phyloP scores from a whole-genome alignment of 2,329 filamentous ascomycete species.

The Phyllosticta citriasiana region DNA sequence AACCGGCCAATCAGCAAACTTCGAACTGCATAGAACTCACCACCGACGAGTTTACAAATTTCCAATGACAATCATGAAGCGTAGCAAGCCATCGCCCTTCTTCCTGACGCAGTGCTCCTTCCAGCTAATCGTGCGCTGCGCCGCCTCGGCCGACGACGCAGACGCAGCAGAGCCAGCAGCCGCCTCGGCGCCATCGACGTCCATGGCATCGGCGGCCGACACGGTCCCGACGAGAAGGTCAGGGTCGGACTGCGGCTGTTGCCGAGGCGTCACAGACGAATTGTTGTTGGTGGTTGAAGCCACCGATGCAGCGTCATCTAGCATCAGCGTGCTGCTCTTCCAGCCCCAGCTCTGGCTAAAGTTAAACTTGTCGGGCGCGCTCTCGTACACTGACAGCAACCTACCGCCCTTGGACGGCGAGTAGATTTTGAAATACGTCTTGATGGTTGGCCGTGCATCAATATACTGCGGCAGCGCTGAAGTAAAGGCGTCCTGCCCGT shows the following conservation, averaged over 20 bases:
- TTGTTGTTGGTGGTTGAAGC: conserved; percentile 13
- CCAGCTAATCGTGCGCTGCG: conserved; percentile 14
- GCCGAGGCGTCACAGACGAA: too few relatives aligned
- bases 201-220: not conserved
- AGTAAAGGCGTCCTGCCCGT: not conserved
- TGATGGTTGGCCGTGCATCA: conserved; percentile 46
- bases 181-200: not conserved
- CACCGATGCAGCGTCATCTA: conserved; percentile 39
- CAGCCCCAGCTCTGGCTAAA: conserved; percentile 53
- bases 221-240: not conserved
- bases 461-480: conserved; percentile 41
- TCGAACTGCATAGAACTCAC: not conserved
- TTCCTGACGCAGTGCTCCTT: conserved; percentile 16
- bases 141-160: not conserved
- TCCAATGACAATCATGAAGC: conserved; percentile 52
- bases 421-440: conserved; percentile 54
- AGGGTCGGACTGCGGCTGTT: not conserved
- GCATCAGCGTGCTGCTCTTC: conserved; percentile 50
- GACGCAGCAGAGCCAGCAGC: not conserved
- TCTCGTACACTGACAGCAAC: conserved; percentile 50
- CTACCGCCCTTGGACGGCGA: conserved; percentile 48
- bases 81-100: conserved; percentile 38
- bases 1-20: not conserved
- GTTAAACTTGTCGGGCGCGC: conserved; percentile 48
- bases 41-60: conserved; percentile 26